Evolutionary conservation across 768 basidiomycete species (phyloP), one percentile per base, ranked within the genome.

Genomic region (Podaxis sp.): DNA sequence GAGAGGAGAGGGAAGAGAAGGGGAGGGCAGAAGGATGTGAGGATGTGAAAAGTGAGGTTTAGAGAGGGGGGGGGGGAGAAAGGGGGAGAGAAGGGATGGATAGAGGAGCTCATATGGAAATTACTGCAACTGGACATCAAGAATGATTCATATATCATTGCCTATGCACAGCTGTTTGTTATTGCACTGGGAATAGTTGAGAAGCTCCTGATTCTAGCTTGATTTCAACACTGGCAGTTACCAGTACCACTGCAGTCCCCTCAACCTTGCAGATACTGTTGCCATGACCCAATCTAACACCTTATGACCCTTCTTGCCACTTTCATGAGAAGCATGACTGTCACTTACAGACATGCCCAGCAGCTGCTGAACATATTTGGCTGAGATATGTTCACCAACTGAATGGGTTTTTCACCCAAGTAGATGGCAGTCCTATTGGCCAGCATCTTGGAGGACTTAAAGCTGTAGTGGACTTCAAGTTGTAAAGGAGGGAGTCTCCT

Each of bases 51-150:
- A 22, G 62, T 53, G 46, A 36, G 51, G 38, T 19, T 59, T 19
- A 24, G 51, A 57, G 4, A 36, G n/a, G n/a, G n/a, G 19, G 12
- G 47, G 51, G 22, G 11, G 22, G 13, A 52, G 51, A 29, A 15
- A 49, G 41, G 47, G 54, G 49, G 50, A 12, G 36, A n/a, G 8
- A 19, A 38, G 33, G 65, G 22, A 41, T 40, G 63, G 11, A 56
- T 63, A 3, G 65, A 62, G 27, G 62, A 55, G 15, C 46, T 63
- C 8, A 63, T 62, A 4, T 57, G 40, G 40, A 62, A 65, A 36
- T 22, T 61, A 2, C 47, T 40, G 4, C 40, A 43, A 4, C 40
- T 61, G 13, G 37, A 40, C 19, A 25, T 57, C 1, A 37, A 24
- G n/a, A 36, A 56, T 36, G 47, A 25, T 6, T 5, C 38, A 50